These are phyloP conservation scores for Gossypium arboreum DNA, from an alignment of 345 rosid species.

Conservation along the genomic window DNA sequence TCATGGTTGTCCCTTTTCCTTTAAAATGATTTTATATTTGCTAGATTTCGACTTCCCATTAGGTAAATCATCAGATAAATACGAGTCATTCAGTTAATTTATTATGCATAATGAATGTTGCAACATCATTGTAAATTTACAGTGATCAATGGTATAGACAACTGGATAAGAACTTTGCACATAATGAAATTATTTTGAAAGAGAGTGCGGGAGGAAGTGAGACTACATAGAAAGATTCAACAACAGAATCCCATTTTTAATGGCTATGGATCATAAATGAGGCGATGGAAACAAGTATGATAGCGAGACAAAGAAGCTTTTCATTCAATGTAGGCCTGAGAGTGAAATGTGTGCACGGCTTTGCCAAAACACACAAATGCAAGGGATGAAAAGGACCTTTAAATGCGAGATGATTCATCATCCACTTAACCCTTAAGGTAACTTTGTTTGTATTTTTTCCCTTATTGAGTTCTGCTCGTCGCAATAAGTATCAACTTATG, in stretches of 20 bases:
- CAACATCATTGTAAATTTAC: not conserved
- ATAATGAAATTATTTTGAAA: not conserved
- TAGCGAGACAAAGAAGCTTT: not conserved
- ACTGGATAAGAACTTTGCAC: not conserved
- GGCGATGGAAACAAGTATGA: not conserved
- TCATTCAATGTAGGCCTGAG: not conserved
- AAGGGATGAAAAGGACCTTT: not conserved
- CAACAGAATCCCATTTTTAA: too few relatives aligned
- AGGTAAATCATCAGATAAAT: too few relatives aligned
- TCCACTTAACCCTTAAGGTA: not conserved
- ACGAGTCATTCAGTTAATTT: too few relatives aligned
- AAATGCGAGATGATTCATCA: slow-evolving; percentile 5
- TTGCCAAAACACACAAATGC: not conserved
- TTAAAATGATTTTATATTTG: too few relatives aligned
- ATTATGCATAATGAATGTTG: too few relatives aligned
- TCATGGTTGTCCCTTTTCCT: not conserved
- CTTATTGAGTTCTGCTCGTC: not conserved
- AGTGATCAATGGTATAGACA: too few relatives aligned
- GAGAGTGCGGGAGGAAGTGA: not conserved
- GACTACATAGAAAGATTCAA: too few relatives aligned
- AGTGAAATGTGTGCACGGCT: not conserved
- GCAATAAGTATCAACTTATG: not conserved
- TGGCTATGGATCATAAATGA: not conserved
- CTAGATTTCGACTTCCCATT: too few relatives aligned
- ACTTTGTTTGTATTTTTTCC: not conserved